These are phyloP conservation scores for Helotiales sp. DNA, from an alignment of 2,329 filamentous ascomycete species.

Conservation along the genomic window DNA sequence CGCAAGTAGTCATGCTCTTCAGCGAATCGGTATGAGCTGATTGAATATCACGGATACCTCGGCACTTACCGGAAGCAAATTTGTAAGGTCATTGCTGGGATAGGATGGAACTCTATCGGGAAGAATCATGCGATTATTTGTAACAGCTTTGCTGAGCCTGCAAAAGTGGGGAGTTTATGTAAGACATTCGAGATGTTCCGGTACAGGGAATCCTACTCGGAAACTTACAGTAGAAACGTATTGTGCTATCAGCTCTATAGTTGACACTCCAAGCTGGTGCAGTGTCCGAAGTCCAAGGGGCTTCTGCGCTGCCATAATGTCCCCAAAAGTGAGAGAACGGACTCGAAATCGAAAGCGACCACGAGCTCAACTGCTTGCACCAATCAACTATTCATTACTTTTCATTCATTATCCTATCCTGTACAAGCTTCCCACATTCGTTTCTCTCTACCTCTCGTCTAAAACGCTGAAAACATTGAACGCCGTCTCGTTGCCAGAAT, in stretches of 20 bases:
- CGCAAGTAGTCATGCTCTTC: not conserved
- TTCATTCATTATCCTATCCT: not conserved
- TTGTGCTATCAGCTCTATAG: not conserved
- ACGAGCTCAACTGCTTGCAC: not conserved
- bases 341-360: not conserved
- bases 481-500: not conserved
- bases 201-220: too few species aligned
- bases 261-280: not conserved
- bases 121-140: not conserved
- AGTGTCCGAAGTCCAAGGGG: not conserved
- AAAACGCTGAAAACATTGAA: not conserved
- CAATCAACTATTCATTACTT: not conserved
- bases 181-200: not conserved
- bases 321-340: too few species aligned
- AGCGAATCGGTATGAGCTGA: not conserved
- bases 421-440: not conserved
- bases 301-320: not conserved
- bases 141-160: not conserved
- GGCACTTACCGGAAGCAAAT: not conserved
- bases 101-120: too few species aligned
- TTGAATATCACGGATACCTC: not conserved
- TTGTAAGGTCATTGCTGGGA: too few species aligned
- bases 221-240: too few species aligned
- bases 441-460: not conserved
- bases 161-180: not conserved